Evolutionary conservation across 2,329 filamentous ascomycete genomes (phyloP).

Genomic region (Aspergillus quadrilineatus): DNA sequence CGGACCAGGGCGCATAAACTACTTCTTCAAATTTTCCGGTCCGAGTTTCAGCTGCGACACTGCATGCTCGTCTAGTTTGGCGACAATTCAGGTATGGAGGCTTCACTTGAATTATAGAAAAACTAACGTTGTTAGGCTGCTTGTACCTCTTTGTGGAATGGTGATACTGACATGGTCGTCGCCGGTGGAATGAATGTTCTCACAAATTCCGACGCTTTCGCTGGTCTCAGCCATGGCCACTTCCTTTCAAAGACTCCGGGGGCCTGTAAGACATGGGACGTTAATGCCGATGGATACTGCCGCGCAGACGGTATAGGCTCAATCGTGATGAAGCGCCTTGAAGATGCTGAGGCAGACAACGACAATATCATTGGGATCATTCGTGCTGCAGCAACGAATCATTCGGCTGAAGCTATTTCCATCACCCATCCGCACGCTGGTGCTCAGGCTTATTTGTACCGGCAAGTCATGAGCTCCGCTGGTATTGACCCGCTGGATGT

Average conservation of each 20-base stretch:
- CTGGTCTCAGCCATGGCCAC: slow-evolving; percentile 61
- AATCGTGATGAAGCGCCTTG: slow-evolving; percentile 53
- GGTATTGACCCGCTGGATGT: slow-evolving; percentile 39
- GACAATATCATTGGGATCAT: slow-evolving; percentile 47
- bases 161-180: slow-evolving; percentile 76
- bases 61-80: slow-evolving; percentile 71
- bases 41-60: slow-evolving; percentile 72
- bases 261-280: slow-evolving; percentile 52
- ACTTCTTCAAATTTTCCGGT: slow-evolving; percentile 73
- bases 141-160: slow-evolving; percentile 69
- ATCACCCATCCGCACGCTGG: slow-evolving; percentile 46
- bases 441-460: slow-evolving; percentile 38
- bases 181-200: slow-evolving; percentile 72
- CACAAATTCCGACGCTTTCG: slow-evolving; percentile 76
- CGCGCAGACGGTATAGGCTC: slow-evolving; percentile 52
- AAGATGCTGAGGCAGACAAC: slow-evolving; percentile 52
- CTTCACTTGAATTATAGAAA: neutral
- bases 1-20: slow-evolving; percentile 66
- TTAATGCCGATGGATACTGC: slow-evolving; percentile 55
- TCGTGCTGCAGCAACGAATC: slow-evolving; percentile 44
- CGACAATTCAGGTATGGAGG: slow-evolving; percentile 62
- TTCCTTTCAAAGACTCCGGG: slow-evolving; percentile 35
- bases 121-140: slow-evolving; percentile 32
- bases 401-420: slow-evolving; percentile 48
- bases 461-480: slow-evolving; percentile 39